Base-by-base conservation (phyloP, 1,284 basidiomycete genomes). In the Pseudozyma pruni region DNA sequence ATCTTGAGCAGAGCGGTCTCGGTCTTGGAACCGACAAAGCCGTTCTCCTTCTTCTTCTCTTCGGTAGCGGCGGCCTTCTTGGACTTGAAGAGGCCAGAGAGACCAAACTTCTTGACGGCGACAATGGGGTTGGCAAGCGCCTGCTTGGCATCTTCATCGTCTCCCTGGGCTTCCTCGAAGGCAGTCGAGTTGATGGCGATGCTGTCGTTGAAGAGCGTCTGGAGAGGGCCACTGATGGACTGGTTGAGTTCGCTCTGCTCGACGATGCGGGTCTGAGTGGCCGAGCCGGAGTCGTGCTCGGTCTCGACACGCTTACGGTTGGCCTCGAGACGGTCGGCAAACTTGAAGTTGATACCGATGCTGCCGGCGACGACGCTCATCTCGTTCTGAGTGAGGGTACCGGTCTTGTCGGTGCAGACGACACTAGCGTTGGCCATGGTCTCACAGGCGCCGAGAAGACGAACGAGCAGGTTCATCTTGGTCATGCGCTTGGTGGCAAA, bases 401-500 rank as follows among this genome's bases (percentile, higher is more conserved):
- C 80, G 1, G 94, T 95, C 86, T 97, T 97, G 86, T 96, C 93
- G 19, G 94, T 97, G 85, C 94, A 97, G 25, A 97, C 88, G 64
- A 97, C 94, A 20, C 91, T 95, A 13, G 94, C 92, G 81, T 98
- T 97, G 31, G 92, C 95, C 94, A 98, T 98, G 8, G 93, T 98
- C 86, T 98, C 95, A 84, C 95, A 98, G 23, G 93, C 93, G 13
- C 93, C 91, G 32, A 98, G 88, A 3, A 98, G 90, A 69, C 95
- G 93, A 17, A 98, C 95, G 43, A 98, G 89, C 0, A 98, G 86
- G 63, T 95, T 95, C 83, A 94, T 91, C 80, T 90, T 88, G 17
- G 94, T 93, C 95, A 98, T 98, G 25, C 94, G 89, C 81, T 92
- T 94, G 42, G 95, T 98, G 0, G 95, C 95, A 80, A 98, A 98